phyloP scores from a whole-genome alignment of 2,329 filamentous ascomycete species.

The Colletotrichum sp. region DNA sequence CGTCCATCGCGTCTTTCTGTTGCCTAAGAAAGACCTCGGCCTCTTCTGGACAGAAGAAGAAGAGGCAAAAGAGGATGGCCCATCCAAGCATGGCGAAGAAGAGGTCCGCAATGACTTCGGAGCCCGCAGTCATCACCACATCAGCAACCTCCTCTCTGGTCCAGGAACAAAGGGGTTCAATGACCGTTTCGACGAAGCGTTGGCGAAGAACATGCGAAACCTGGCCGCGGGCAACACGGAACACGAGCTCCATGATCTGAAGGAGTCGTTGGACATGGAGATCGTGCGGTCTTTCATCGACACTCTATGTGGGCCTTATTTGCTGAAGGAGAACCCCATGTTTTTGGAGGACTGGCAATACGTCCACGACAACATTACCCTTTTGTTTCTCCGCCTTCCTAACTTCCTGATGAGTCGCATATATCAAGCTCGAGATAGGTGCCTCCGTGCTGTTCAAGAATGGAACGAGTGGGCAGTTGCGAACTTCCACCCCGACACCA shows the following conservation, averaged over 20 bases:
- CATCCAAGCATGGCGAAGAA: background rate
- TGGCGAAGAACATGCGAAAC: background rate
- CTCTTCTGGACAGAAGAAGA: background rate
- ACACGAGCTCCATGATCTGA: background rate
- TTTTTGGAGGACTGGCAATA: background rate
- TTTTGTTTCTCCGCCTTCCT: background rate
- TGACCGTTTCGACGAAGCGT: background rate
- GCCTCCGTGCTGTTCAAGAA: background rate
- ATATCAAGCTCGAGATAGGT: background rate
- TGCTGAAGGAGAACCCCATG: background rate
- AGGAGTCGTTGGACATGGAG: background rate
- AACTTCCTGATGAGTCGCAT: background rate
- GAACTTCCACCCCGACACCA: background rate
- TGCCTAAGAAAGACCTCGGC: background rate
- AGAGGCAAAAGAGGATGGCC: background rate
- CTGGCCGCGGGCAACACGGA: background rate
- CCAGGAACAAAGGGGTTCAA: background rate
- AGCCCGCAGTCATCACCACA: background rate
- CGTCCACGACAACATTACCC: background rate
- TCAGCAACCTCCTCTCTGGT: background rate
- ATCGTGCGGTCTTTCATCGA: background rate
- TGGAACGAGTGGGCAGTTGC: background rate
- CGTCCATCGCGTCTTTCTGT: background rate
- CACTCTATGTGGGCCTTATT: background rate
- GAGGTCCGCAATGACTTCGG: background rate